Evolutionary conservation across 345 rosid species (phyloP).

Genomic region (Eucalyptus marginata): DNA sequence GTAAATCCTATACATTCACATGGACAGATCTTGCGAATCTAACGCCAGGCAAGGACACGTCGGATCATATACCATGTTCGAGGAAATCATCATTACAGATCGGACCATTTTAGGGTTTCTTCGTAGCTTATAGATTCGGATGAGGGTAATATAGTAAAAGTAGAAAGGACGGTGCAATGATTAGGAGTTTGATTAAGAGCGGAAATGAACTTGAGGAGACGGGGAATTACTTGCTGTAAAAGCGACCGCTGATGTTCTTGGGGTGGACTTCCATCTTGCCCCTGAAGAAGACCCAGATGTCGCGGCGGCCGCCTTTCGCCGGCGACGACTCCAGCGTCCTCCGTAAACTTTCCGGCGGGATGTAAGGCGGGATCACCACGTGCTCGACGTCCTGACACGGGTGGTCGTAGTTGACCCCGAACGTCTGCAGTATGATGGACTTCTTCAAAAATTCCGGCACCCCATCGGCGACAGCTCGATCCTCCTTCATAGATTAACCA

Average conservation of each 20-base stretch:
- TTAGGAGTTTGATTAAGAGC: neutral
- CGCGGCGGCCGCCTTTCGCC: constrained; percentile 37
- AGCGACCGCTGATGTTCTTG: constrained; percentile 80
- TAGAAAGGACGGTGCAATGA: neutral
- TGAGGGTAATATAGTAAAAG: neutral
- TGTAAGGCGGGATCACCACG: constrained; percentile 87
- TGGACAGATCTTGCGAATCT: neutral
- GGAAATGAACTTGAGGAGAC: neutral
- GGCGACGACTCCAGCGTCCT: constrained; percentile 30
- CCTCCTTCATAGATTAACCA: constrained; percentile 35
- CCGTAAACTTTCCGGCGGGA: constrained; percentile 49
- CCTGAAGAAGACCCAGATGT: constrained; percentile 79
- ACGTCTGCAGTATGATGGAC: constrained; percentile 79
- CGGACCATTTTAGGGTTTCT: neutral
- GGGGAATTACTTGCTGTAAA: constrained; percentile 72
- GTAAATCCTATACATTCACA: neutral
- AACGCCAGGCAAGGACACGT: neutral
- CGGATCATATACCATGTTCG: neutral
- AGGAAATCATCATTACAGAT: neutral
- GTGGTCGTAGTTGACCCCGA: constrained; percentile 74
- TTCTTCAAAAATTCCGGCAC: constrained; percentile 78
- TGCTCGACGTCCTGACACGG: constrained; percentile 82
- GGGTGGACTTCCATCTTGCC: constrained; percentile 99
- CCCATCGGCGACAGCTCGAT: constrained; percentile 67
- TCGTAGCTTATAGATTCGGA: neutral